Evolutionary conservation across 2,329 filamentous ascomycete species (phyloP).

Genomic region (Didymella exigua): DNA sequence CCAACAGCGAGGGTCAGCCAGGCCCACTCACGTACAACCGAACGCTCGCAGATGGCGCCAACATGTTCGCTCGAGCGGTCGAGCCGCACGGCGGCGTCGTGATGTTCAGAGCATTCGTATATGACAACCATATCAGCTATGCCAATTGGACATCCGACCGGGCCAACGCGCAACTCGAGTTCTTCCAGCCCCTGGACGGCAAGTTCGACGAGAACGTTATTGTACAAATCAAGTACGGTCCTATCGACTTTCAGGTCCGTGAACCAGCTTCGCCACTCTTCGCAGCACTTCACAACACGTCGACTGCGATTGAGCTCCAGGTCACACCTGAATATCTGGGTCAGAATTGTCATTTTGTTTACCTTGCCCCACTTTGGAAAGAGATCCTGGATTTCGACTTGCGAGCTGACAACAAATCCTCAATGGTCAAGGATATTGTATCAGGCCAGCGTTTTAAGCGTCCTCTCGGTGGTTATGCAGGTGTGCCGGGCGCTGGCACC

Average conservation of each 20-base stretch:
- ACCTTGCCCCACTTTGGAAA: conserved; percentile 71
- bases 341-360: conserved; percentile 72
- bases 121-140: conserved; percentile 63
- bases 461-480: conserved; percentile 66
- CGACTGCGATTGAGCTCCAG: conserved; percentile 67
- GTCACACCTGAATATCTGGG: conserved; percentile 74
- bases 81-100: conserved; percentile 90
- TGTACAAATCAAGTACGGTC: conserved; percentile 75
- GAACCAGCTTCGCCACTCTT: conserved; percentile 72
- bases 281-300: conserved; percentile 55
- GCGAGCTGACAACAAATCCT: conserved; percentile 62
- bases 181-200: conserved; percentile 67
- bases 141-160: conserved; percentile 69
- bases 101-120: conserved; percentile 76
- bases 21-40: conserved; percentile 73
- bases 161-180: conserved; percentile 72
- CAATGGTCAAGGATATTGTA: conserved; percentile 65
- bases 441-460: conserved; percentile 64
- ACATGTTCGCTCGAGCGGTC: conserved; percentile 78
- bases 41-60: conserved; percentile 70
- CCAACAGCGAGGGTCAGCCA: conserved; percentile 73
- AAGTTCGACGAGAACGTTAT: conserved; percentile 73
- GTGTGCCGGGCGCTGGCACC: conserved; percentile 69
- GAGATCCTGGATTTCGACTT: conserved; percentile 71
- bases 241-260: conserved; percentile 75